Conservation (phyloP, 441 rosid genomes). For the Erodium chrysanthum region DNA sequence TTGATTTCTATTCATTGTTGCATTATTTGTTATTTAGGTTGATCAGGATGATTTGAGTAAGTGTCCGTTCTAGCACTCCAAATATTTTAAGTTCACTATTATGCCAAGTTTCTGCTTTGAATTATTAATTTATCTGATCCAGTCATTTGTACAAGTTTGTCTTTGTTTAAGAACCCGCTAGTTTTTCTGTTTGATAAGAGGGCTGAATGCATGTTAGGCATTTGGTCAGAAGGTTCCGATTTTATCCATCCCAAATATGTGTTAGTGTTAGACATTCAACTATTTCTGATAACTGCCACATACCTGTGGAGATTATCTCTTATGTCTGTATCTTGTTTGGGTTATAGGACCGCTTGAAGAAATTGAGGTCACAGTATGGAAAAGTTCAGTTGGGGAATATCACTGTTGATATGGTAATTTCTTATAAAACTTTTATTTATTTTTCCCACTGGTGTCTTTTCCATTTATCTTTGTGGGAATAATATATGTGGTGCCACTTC, state of each 20-base stretch:
- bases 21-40: neutral
- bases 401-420: slow-evolving; percentile 77
- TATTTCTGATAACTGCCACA: neutral
- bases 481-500: neutral
- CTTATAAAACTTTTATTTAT: neutral
- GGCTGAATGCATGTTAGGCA: neutral
- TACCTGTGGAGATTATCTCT: neutral
- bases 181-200: neutral
- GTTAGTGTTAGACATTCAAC: neutral
- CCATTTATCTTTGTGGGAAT: neutral
- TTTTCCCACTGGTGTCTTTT: neutral
- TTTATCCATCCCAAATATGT: neutral
- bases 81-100: neutral
- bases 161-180: neutral
- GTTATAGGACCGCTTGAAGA: slow-evolving; percentile 73
- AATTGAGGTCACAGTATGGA: slow-evolving; percentile 68
- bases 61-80: neutral
- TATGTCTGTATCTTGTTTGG: slow-evolving; percentile 17
- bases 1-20: neutral
- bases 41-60: neutral
- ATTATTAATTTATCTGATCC: neutral
- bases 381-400: slow-evolving; percentile 81
- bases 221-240: neutral
- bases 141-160: neutral
- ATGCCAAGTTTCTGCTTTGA: neutral